These are phyloP conservation scores for Fraxinus latifolia DNA, from an alignment of 305 asterid species.

Conservation along the genomic window DNA sequence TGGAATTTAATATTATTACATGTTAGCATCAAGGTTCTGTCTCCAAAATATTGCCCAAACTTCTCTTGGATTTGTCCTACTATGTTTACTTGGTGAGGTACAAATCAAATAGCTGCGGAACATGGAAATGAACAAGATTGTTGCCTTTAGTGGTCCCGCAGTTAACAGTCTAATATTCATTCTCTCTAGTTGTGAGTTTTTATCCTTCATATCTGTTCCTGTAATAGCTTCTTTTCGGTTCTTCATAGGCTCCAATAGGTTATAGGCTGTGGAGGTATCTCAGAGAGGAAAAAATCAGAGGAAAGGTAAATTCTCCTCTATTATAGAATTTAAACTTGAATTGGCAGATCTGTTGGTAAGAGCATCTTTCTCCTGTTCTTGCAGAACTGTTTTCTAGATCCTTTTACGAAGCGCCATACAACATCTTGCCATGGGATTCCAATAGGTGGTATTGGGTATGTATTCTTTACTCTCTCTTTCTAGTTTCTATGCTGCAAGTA, in stretches of 20 bases:
- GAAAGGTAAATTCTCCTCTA: conserved; percentile 34
- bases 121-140: conserved; percentile 1
- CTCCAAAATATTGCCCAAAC: not conserved
- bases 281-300: conserved; percentile 45
- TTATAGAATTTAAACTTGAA: conserved; percentile 20
- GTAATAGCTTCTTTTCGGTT: conserved; percentile 18
- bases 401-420: conserved; percentile 64
- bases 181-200: conserved; percentile 1
- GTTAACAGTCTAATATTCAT: not conserved
- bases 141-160: not conserved
- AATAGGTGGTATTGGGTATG: conserved; percentile 92
- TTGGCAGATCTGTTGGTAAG: conserved; percentile 8
- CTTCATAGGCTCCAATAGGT: conserved; percentile 78
- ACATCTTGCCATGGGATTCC: conserved; percentile 95
- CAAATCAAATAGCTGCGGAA: conserved; percentile 1
- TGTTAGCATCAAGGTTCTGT: not conserved
- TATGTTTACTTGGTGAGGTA: not conserved
- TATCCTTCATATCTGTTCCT: not conserved
- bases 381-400: conserved; percentile 73
- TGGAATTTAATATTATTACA: not conserved
- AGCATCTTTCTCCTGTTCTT: conserved; percentile 27
- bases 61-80: not conserved
- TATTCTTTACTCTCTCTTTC: conserved; percentile 16
- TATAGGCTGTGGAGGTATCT: conserved; percentile 69
- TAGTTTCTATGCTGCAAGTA: conserved; percentile 5